Percentiles rank a stretch among this genome's conserved stretches.
Conservation (phyloP, 306 rosid genomes). For the Malus sieversii region DNA sequence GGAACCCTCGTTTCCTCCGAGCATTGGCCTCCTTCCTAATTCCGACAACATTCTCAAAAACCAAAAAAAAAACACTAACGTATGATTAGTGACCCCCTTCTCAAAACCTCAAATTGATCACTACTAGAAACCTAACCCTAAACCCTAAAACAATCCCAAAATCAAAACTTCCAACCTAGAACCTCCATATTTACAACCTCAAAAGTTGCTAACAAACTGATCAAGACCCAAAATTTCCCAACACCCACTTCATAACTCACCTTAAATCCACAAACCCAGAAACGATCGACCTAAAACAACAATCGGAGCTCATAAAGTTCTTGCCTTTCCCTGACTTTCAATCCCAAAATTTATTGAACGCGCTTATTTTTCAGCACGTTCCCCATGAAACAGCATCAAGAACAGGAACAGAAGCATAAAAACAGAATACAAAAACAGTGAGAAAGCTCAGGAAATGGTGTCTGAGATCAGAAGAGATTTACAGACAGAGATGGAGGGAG, state of each 20-base stretch:
- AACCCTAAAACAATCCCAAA: constrained; percentile 16
- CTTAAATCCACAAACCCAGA: constrained; percentile 3
- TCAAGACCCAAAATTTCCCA: constrained; percentile 21
- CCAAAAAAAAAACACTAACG: background rate
- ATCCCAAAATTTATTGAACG: constrained; percentile 12
- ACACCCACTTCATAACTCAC: constrained; percentile 14
- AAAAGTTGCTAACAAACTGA: constrained; percentile 20
- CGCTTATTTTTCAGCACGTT: constrained; percentile 6
- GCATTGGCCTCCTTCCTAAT: constrained; percentile 68
- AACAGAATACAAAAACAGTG: background rate
- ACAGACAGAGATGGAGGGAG: background rate
- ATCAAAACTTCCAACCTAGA: constrained; percentile 18
- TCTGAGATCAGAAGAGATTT: constrained; percentile 10
- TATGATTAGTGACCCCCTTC: background rate
- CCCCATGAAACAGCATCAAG: background rate
- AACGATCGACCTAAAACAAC: constrained; percentile 18
- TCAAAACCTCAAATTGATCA: constrained; percentile 10
- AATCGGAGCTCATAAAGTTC: background rate
- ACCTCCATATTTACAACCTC: constrained; percentile 30
- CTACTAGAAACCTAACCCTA: constrained; percentile 24
- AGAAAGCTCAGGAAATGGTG: constrained; percentile 1
- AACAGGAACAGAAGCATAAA: background rate
- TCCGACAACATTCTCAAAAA: constrained; percentile 58
- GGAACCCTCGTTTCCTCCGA: constrained; percentile 69
- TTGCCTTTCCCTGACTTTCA: background rate